Percentiles rank a stretch among this genome's conserved stretches.
These are phyloP conservation scores for cucumber (Cucumis sativus) DNA, from an alignment of 306 rosid species.

Conservation along the genomic window DNA sequence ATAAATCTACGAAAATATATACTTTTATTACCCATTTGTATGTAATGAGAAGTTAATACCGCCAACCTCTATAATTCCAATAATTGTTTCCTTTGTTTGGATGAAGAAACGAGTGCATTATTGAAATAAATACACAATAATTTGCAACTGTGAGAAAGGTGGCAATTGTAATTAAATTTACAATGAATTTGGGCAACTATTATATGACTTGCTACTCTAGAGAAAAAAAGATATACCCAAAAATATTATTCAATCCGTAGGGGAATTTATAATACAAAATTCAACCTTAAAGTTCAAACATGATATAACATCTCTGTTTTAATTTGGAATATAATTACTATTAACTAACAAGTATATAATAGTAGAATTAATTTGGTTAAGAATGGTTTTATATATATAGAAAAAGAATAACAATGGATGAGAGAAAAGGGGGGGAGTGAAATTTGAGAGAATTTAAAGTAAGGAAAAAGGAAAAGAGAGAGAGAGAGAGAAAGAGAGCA, in stretches of 20 bases:
- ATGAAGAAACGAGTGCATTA: constrained; percentile 2
- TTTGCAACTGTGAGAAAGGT: background rate
- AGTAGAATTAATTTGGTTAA: background rate
- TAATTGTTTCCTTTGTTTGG: background rate
- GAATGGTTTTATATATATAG: background rate
- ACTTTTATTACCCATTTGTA: background rate
- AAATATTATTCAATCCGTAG: background rate
- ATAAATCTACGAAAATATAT: background rate
- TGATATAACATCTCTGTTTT: background rate
- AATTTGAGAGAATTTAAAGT: background rate
- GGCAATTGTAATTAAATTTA: background rate
- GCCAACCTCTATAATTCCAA: constrained; percentile 5
- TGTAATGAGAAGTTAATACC: background rate
- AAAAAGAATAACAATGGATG: background rate
- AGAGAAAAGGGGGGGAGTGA: too few relatives aligned
- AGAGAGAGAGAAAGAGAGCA: background rate
- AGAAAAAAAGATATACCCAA: background rate
- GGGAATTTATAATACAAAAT: background rate
- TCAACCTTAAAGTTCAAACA: background rate
- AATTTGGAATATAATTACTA: background rate
- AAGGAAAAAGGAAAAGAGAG: background rate
- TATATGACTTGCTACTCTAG: background rate
- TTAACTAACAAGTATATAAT: background rate
- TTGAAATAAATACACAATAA: constrained; percentile 1
- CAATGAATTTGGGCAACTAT: background rate